Conservation (phyloP, 306 rosid species). For the Quercus glauca region DNA sequence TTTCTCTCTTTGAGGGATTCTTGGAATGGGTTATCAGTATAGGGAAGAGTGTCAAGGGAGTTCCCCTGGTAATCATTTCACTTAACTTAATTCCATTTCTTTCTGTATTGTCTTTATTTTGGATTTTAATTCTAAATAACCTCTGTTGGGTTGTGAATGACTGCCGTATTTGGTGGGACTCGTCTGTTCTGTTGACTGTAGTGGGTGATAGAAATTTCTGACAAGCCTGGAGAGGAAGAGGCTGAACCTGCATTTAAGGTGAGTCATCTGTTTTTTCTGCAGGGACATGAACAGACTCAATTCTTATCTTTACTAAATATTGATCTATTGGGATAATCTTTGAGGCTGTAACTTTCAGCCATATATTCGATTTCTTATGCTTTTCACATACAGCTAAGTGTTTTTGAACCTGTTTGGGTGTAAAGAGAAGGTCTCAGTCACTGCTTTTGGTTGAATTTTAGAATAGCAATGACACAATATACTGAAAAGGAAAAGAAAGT, state of each 20-base stretch:
- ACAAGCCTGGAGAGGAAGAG: slow-evolving; percentile 89
- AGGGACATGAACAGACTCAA: background rate
- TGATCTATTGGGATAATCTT: background rate
- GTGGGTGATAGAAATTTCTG: slow-evolving; percentile 99
- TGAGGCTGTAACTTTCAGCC: background rate
- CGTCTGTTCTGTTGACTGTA: slow-evolving; percentile 28
- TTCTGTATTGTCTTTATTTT: background rate
- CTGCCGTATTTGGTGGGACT: slow-evolving; percentile 17
- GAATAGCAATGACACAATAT: background rate
- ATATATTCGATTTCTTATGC: background rate
- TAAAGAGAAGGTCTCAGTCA: background rate
- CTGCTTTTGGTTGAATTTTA: background rate
- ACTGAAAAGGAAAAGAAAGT: background rate
- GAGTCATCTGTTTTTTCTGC: slow-evolving; percentile 27
- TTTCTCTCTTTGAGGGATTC: slow-evolving; percentile 72
- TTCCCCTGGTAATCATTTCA: slow-evolving; percentile 78
- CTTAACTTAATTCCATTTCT: slow-evolving; percentile 5
- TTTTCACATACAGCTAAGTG: background rate
- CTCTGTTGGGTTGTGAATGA: background rate
- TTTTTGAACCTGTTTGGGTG: background rate
- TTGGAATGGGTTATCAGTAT: slow-evolving; percentile 70
- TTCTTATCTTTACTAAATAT: background rate
- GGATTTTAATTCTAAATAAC: slow-evolving; percentile 6
- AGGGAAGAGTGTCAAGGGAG: slow-evolving; percentile 84
- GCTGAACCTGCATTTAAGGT: slow-evolving; percentile 95